Evolutionary conservation across 169 alveolate species (phyloP).

Genomic region (Babesia caballi): DNA sequence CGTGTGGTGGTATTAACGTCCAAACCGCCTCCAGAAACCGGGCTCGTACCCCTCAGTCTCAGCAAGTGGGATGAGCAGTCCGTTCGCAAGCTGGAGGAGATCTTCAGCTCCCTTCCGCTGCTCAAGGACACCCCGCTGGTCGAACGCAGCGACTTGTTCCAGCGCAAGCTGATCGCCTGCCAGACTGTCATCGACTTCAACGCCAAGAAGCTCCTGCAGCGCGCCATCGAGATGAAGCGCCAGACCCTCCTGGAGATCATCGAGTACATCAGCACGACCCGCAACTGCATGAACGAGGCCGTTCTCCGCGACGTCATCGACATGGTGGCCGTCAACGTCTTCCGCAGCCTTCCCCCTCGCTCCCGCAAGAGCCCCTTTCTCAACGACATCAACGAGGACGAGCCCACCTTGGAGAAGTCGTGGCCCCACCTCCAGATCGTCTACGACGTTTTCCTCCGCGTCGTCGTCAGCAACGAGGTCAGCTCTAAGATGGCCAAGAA

Average conservation of each 20-base stretch:
- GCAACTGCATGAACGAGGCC: constrained; percentile 77
- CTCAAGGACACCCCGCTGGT: constrained; percentile 72
- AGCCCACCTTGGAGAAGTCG: constrained; percentile 79
- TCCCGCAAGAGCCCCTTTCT: constrained; percentile 1
- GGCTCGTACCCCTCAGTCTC: background rate
- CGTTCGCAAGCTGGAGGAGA: constrained; percentile 57
- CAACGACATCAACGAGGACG: constrained; percentile 82
- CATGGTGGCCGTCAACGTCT: constrained; percentile 79
- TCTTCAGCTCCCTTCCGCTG: constrained; percentile 67
- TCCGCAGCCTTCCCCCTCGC: constrained; percentile 65
- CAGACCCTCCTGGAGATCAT: constrained; percentile 84
- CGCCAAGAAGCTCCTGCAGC: constrained; percentile 46
- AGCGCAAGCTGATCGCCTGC: constrained; percentile 82
- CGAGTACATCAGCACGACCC: constrained; percentile 75
- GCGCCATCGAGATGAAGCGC: constrained; percentile 81
- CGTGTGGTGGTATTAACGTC: constrained; percentile 15
- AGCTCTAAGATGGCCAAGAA: constrained; percentile 83
- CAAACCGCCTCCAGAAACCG: background rate
- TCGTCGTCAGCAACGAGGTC: constrained; percentile 83
- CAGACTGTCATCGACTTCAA: constrained; percentile 75
- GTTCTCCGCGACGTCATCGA: constrained; percentile 79
- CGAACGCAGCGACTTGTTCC: constrained; percentile 75
- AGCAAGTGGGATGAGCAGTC: constrained; percentile 12
- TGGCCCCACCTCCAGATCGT: constrained; percentile 84
- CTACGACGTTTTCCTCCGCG: constrained; percentile 85